phyloP scores from a whole-genome alignment of 306 rosid species.

The Pueraria montana region DNA sequence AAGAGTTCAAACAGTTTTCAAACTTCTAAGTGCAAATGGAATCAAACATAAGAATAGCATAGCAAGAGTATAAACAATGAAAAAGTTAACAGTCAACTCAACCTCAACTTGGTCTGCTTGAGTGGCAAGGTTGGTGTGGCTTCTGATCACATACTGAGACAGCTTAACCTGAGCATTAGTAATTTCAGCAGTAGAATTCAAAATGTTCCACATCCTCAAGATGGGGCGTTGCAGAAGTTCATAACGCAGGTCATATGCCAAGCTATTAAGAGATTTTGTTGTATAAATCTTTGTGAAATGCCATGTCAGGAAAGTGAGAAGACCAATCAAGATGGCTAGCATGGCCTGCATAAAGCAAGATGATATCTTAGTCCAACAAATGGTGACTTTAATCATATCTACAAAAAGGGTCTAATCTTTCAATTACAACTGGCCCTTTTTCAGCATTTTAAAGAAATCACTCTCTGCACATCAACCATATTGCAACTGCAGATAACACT shows the following conservation, averaged over 20 bases:
- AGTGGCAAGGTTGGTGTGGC: conserved; percentile 69
- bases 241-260: conserved; percentile 92
- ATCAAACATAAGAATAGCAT: conserved; percentile 18
- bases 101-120: conserved; percentile 94
- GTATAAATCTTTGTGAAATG: conserved; percentile 95
- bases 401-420: conserved; percentile 22
- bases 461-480: conserved; percentile 13
- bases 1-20: conserved; percentile 46
- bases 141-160: conserved; percentile 82
- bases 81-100: conserved; percentile 1
- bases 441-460: background rate
- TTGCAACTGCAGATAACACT: conserved; percentile 17
- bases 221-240: conserved; percentile 96
- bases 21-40: background rate
- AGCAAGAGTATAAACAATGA: conserved; percentile 28
- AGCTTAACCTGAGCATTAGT: conserved; percentile 88
- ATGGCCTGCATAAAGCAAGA: conserved; percentile 69
- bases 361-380: conserved; percentile 32
- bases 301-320: conserved; percentile 93
- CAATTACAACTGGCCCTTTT: background rate
- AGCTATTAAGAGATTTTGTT: conserved; percentile 78
- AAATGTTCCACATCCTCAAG: conserved; percentile 95
- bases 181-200: conserved; percentile 92
- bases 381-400: background rate
- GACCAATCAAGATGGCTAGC: conserved; percentile 94